These are phyloP conservation scores for Cercophora scortea DNA, from an alignment of 495 filamentous ascomycete genomes.

Conservation along the genomic window DNA sequence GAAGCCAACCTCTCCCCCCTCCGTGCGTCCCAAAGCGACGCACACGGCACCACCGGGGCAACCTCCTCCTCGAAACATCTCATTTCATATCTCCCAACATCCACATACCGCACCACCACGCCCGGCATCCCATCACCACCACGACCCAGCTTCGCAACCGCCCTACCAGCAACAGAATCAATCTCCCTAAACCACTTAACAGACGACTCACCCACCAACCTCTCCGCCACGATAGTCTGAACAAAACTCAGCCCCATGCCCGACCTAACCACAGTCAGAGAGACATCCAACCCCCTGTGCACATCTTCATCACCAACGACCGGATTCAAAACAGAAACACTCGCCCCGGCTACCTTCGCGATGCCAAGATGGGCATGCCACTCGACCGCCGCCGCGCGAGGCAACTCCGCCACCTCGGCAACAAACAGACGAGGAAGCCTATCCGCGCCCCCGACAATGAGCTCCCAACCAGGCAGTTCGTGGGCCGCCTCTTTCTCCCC, in stretches of 20 bases:
- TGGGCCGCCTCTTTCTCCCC: constrained; percentile 8
- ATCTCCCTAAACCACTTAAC: not conserved
- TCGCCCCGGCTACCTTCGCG: not conserved
- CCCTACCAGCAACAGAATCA: not conserved
- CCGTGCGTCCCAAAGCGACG: constrained; percentile 14
- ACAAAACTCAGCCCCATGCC: constrained; percentile 5
- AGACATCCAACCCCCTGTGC: not conserved
- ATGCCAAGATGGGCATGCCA: constrained; percentile 27
- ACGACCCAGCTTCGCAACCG: constrained; percentile 1
- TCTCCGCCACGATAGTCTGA: constrained; percentile 16
- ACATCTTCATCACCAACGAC: not conserved
- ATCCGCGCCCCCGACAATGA: constrained; percentile 12
- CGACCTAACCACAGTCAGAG: constrained; percentile 5
- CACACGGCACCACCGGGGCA: constrained; percentile 14
- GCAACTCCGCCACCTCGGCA: constrained; percentile 44
- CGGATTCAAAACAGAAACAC: not conserved
- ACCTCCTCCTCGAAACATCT: not conserved
- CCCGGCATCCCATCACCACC: not conserved
- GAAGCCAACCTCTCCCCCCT: constrained; percentile 10
- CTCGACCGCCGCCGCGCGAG: constrained; percentile 21
- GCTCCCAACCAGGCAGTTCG: constrained; percentile 27
- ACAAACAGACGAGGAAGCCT: constrained; percentile 57
- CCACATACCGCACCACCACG: constrained; percentile 10
- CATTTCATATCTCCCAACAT: not conserved
- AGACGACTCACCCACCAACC: not conserved